A percentile compares a stretch with the other conserved stretches of the same genome.
Conservation (phyloP, 768 basidiomycete genomes). For the Kwoniella sp. region DNA sequence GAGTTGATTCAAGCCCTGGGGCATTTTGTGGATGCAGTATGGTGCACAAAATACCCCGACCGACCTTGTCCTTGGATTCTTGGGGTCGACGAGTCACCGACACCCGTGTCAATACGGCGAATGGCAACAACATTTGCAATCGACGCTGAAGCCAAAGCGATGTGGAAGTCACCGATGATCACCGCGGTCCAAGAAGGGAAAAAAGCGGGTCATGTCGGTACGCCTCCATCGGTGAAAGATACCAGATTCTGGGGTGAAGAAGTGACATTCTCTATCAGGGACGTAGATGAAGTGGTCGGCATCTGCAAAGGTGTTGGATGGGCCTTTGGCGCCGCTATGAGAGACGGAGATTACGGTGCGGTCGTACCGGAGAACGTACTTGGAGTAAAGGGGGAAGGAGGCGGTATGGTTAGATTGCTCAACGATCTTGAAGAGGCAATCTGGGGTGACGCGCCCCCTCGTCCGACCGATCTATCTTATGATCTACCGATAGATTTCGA, state of each 20-base stretch:
- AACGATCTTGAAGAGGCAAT: slow-evolving; percentile 48
- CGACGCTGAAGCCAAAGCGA: neutral
- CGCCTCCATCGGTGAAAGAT: slow-evolving; percentile 24
- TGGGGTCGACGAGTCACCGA: slow-evolving; percentile 11
- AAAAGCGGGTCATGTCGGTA: slow-evolving; percentile 25
- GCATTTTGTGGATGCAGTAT: slow-evolving; percentile 43
- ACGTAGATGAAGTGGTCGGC: slow-evolving; percentile 47
- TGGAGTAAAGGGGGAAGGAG: slow-evolving; percentile 28
- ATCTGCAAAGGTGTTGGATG: slow-evolving; percentile 38
- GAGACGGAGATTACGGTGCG: slow-evolving; percentile 35
- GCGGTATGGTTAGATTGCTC: slow-evolving; percentile 37
- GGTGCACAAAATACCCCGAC: slow-evolving; percentile 28
- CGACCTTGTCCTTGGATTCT: slow-evolving; percentile 38
- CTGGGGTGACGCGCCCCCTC: slow-evolving; percentile 47
- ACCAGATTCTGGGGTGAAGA: slow-evolving; percentile 42
- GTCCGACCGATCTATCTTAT: slow-evolving; percentile 42
- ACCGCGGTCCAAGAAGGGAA: slow-evolving; percentile 40
- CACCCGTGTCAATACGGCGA: slow-evolving; percentile 14
- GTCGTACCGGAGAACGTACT: slow-evolving; percentile 31
- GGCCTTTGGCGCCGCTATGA: slow-evolving; percentile 37
- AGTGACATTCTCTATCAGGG: slow-evolving; percentile 33
- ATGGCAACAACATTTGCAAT: neutral
- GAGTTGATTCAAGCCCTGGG: slow-evolving; percentile 47
- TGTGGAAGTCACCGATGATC: slow-evolving; percentile 34
- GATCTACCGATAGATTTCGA: slow-evolving; percentile 46